A percentile compares a stretch with the other conserved stretches of the same genome.
These are phyloP conservation scores for Emmonsia crescens DNA, from an alignment of 2,329 filamentous ascomycete genomes.

Conservation along the genomic window DNA sequence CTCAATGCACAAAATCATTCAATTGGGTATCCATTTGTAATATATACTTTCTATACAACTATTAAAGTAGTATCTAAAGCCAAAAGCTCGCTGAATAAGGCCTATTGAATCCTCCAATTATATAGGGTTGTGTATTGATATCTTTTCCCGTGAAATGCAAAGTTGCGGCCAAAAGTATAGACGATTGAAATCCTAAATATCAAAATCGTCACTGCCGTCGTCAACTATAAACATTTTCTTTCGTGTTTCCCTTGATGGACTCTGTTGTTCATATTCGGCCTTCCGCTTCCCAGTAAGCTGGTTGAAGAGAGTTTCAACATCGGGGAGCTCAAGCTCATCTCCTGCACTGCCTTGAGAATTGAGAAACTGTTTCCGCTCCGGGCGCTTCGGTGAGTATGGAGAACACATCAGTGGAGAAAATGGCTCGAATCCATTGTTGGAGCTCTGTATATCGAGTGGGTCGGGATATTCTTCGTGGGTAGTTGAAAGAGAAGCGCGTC, in stretches of 20 bases:
- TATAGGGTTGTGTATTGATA: neutral
- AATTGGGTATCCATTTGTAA: neutral
- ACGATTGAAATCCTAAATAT: slow-evolving; percentile 6
- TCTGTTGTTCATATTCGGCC: neutral
- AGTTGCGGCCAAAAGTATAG: neutral
- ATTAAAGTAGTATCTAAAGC: neutral
- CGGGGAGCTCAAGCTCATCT: slow-evolving; percentile 20
- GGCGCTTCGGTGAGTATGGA: slow-evolving; percentile 2
- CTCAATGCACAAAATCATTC: neutral
- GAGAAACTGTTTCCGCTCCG: neutral
- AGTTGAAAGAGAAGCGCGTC: neutral
- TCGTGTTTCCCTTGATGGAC: slow-evolving; percentile 11
- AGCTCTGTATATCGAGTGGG: neutral
- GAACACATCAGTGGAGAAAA: slow-evolving; percentile 14
- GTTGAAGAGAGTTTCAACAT: slow-evolving; percentile 18
- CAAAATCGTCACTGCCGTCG: slow-evolving; percentile 21
- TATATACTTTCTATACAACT: neutral
- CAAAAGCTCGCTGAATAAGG: neutral
- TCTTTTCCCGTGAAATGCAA: neutral
- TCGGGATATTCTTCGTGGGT: neutral
- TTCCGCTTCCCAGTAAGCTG: slow-evolving; percentile 10
- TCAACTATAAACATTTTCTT: slow-evolving; percentile 17
- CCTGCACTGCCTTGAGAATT: slow-evolving; percentile 1
- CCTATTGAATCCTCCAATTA: neutral
- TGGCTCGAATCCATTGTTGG: neutral